Base-by-base conservation (phyloP, 495 filamentous ascomycete genomes). In the Xanthoparmelia taractica region DNA sequence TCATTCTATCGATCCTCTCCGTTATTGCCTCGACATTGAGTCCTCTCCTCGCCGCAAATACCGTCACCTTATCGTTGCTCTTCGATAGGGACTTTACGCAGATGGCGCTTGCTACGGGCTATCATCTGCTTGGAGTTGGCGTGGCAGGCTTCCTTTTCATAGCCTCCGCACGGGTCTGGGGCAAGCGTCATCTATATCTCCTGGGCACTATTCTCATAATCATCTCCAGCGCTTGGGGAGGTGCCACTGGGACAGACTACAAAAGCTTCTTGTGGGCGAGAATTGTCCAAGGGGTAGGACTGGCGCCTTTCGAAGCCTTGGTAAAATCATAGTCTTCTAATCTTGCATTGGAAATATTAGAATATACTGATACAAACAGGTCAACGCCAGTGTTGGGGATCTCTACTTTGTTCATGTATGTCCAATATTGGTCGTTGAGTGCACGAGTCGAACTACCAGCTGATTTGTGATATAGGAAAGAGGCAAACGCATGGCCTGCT, bases 11-110 rank as follows among this genome's bases (percentile, higher is more conserved):
- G 48, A 74, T 92, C 63, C 79, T 87, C 31, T 87, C 91, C 47
- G 87, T 96, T 59, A 88, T 93, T 65, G 90, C 89, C 43, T 86
- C 88, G 15, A 85, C 86, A 0, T 82, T 93, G 8, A 89, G 85
- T 47, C 91, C 92, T 5, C 84, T 96, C 57, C 85, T 96, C 69
- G 92, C 92, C 37, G 89, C 91, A 38, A 92, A 94, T 69, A 94
- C 91, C 1, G 73, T 95, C 34, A 86, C 85, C 4, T 75, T 96
- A 45, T 78, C 84, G 0, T 67, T 85, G 8, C 78, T 80, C 65
- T 89, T 89, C 71, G 50, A 68, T 4, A 77, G 74, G 23, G 76
- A 73, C 27, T 90, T 95, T 69, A 86, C 85, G 0, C 77, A 83
- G 11, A 83, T 92, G 57, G 92, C 92, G 2, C 77, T 93, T 38